Base-by-base conservation (phyloP, 192 early-diverging fungal species). In the Coemansia sp. region DNA sequence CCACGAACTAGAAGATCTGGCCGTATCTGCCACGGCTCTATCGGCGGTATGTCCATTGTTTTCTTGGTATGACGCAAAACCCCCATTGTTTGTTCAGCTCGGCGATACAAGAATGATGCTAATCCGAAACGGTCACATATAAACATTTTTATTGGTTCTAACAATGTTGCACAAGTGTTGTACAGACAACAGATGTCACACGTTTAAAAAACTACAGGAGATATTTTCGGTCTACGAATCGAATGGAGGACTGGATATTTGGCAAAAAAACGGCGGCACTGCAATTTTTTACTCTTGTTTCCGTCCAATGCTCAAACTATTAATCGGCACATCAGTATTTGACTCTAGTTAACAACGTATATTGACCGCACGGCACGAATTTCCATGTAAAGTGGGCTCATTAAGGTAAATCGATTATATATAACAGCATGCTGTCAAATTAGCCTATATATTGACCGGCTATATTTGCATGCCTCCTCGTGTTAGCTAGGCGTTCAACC, bases 101-200 rank as follows among this genome's bases (percentile, higher is more conserved):
- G 0, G 3, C 12, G 40, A 42, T 42, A 42, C 40, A 4, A 4
- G 2, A 42, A n/a, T 15, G 15, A 42, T 42, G 40, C 40, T 42
- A 15, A 4, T 9, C 40, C 15, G 11, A 42, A 42, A 42, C 15
- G 40, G 40, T 14, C 11, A 42, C 2, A 42, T 15, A 4, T n/a
- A 42, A n/a, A 40, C 9, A 40, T n/a, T 42, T 42, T 42, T 42
- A 42, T 42, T 42, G 40, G 40, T n/a, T 42, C 40, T 42, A 42
- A 15, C 9, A 42, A 11, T 42, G 48, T 49, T 49, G 48, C 48
- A 49, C 48, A 49, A 52, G 50, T 21, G 50, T 52, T 52, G 50
- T 24, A 52, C 50, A 52, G 50, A 25, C 48, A 31, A 31, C 8
- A 20, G 20, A 9, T 17, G 48, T 49, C 21, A n/a, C 15, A 31